Conservation (phyloP, 2,329 filamentous ascomycete species). For the Ceratocystis cacaofunesta region DNA sequence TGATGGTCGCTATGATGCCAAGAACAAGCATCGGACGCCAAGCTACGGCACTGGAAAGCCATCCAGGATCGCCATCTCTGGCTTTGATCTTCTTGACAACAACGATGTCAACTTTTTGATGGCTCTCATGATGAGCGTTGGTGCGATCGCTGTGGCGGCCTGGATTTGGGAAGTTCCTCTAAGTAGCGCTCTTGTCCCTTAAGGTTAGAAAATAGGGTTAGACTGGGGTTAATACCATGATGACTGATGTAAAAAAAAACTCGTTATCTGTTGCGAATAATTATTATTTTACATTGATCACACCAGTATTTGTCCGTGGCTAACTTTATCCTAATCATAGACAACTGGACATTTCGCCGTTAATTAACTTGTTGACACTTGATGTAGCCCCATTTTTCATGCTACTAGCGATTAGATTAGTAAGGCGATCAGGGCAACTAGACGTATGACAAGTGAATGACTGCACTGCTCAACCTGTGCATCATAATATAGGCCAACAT, state of each 20-base stretch:
- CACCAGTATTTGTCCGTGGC: no score
- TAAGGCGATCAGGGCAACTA: background rate
- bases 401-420: background rate
- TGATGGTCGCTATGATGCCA: slow-evolving; percentile 33
- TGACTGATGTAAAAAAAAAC: background rate
- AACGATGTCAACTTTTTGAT: slow-evolving; percentile 92
- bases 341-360: no score
- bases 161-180: slow-evolving; percentile 47
- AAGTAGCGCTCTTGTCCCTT: slow-evolving; percentile 27
- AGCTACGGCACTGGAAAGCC: slow-evolving; percentile 43
- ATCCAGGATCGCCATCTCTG: slow-evolving; percentile 51
- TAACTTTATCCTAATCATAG: no score
- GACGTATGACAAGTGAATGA: background rate
- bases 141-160: slow-evolving; percentile 52
- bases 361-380: background rate
- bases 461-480: background rate
- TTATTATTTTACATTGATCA: no score
- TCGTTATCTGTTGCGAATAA: background rate
- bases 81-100: slow-evolving; percentile 68
- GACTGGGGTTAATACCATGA: background rate
- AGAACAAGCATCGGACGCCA: slow-evolving; percentile 34
- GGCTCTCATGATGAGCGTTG: slow-evolving; percentile 67
- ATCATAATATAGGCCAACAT: background rate
- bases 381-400: background rate
- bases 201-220: slow-evolving; percentile 8